Percentiles rank a stretch among this genome's conserved stretches.
These are phyloP conservation scores for Anisogramma anomala DNA, from an alignment of 2,329 filamentous ascomycete genomes.

Conservation along the genomic window DNA sequence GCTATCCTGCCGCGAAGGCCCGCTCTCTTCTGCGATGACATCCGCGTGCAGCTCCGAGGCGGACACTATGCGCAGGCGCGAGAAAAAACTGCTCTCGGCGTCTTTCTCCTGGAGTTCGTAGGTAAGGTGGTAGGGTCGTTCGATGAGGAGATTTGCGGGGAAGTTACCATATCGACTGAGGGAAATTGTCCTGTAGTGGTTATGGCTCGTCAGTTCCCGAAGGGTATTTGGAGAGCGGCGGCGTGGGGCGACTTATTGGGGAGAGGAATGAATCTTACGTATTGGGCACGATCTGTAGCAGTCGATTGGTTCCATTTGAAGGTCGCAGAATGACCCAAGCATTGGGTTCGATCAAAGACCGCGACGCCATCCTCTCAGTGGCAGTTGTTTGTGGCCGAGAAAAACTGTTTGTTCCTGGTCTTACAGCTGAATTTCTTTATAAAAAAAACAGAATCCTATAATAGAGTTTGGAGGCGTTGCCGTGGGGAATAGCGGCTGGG, in stretches of 20 bases:
- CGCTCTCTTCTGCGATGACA: constrained; percentile 40
- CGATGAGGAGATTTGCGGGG: constrained; percentile 75
- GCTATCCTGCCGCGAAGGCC: constrained; percentile 27
- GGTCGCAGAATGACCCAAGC: constrained; percentile 49
- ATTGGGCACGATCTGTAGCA: constrained; percentile 48
- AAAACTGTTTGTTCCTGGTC: too few relatives aligned
- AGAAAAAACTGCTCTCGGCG: constrained; percentile 47
- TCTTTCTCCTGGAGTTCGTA: constrained; percentile 74
- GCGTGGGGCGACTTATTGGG: constrained; percentile 11
- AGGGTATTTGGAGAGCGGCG: neutral
- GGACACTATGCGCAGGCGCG: constrained; percentile 65
- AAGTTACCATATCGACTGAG: constrained; percentile 91
- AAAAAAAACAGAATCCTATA: too few relatives aligned
- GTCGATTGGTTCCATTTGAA: constrained; percentile 44
- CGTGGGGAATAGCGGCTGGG: too few relatives aligned
- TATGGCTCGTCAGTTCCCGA: constrained; percentile 4
- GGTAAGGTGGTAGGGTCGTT: constrained; percentile 83
- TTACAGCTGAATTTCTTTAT: too few relatives aligned
- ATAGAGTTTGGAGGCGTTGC: too few relatives aligned
- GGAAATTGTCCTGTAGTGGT: constrained; percentile 56
- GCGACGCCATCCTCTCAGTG: constrained; percentile 22
- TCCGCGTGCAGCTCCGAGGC: constrained; percentile 76
- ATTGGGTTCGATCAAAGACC: constrained; percentile 41
- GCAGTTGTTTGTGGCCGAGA: too few relatives aligned
- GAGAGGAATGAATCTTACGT: constrained; percentile 34